Evolutionary conservation across 2,329 filamentous ascomycete species (phyloP).

Genomic region (Torrubiellomyces zombiae): DNA sequence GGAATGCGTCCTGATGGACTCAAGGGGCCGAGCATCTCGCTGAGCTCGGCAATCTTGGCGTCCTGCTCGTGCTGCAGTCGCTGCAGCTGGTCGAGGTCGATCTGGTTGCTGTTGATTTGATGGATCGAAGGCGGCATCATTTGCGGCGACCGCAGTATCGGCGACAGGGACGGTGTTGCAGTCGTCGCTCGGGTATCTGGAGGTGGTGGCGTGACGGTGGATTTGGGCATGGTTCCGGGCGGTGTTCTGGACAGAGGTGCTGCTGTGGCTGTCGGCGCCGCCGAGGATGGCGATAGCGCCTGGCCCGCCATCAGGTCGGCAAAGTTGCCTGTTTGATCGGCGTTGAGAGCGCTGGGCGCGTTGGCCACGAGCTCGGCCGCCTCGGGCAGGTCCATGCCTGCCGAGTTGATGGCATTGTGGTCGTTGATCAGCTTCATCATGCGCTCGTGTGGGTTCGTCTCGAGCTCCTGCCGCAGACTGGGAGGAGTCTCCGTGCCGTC

Average conservation of each 20-base stretch:
- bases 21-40: conserved; percentile 58
- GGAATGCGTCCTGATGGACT: conserved; percentile 68
- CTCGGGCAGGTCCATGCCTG: conserved; percentile 35
- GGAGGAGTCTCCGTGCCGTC: conserved; percentile 35
- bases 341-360: conserved; percentile 34
- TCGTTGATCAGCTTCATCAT: conserved; percentile 52
- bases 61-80: conserved; percentile 68
- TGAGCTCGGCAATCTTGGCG: conserved; percentile 57
- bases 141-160: conserved; percentile 24
- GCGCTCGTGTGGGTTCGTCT: conserved; percentile 39
- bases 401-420: conserved; percentile 37
- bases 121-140: conserved; percentile 28
- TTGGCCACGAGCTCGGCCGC: conserved; percentile 32
- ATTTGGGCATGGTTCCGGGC: conserved; percentile 6
- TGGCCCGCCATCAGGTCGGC: conserved; percentile 42
- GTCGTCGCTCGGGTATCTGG: conserved; percentile 5
- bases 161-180: conserved; percentile 26
- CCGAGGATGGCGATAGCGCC: conserved; percentile 11
- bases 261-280: conserved; percentile 8
- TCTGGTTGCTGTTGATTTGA: conserved; percentile 50
- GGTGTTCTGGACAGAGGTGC: conserved; percentile 7
- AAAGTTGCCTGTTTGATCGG: conserved; percentile 41
- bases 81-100: conserved; percentile 64
- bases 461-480: conserved; percentile 37
- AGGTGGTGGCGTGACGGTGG: conserved; percentile 9